Evolutionary conservation across 2,329 filamentous ascomycete species (phyloP).

Genomic region (Neofusicoccum sp.): DNA sequence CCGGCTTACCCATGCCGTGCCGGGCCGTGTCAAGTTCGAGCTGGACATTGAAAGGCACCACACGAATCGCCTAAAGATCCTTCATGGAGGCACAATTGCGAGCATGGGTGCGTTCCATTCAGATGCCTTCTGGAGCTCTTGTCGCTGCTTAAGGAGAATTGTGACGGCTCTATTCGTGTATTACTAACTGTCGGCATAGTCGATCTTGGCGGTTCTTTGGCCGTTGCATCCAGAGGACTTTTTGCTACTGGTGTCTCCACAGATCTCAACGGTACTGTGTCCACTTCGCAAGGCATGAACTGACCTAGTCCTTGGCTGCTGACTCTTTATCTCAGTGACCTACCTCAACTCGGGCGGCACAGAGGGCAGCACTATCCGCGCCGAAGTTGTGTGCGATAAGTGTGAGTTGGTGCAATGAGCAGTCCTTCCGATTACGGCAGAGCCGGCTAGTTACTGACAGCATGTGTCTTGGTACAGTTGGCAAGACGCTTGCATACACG

Average conservation of each 20-base stretch:
- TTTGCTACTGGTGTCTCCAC: conserved; percentile 67
- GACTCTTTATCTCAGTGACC: conserved; percentile 48
- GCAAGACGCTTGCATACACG: conserved; percentile 65
- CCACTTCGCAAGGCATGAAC: not conserved
- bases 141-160: too few relatives aligned
- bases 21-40: conserved; percentile 72
- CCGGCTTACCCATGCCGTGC: conserved; percentile 61
- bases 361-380: conserved; percentile 58
- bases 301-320: not conserved
- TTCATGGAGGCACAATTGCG: conserved; percentile 77
- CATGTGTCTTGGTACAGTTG: conserved; percentile 55
- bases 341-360: conserved; percentile 64
- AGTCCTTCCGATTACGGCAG: not conserved
- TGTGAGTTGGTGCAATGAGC: conserved; percentile 49
- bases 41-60: conserved; percentile 72
- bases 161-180: not conserved
- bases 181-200: conserved; percentile 38
- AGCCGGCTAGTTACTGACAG: too few relatives aligned
- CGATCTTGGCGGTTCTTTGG: conserved; percentile 64
- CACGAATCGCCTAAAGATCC: conserved; percentile 74
- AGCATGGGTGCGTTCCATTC: conserved; percentile 57
- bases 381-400: conserved; percentile 65
- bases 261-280: conserved; percentile 56
- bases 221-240: conserved; percentile 63
- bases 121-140: not conserved